Evolutionary conservation across 352 stramenopile species (phyloP).

Genomic region (Saprolegnia diclina): DNA sequence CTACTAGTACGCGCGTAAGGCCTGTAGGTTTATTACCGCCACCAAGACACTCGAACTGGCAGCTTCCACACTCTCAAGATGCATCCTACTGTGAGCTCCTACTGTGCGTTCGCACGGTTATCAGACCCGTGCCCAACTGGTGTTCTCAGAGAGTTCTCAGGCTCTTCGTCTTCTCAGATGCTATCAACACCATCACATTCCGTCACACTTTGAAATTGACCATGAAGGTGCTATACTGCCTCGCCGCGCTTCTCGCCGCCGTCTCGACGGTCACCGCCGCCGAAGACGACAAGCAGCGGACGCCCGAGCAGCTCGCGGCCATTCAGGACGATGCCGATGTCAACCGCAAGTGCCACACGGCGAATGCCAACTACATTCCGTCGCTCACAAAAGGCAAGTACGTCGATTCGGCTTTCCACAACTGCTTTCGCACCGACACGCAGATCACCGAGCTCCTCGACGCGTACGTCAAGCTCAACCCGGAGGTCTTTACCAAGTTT

Average conservation of each 20-base stretch:
- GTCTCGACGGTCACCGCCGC: background rate
- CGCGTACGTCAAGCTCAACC: constrained; percentile 21
- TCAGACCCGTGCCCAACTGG: too few relatives aligned
- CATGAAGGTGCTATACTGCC: constrained; percentile 1
- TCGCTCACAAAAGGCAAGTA: constrained; percentile 9
- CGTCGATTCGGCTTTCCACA: constrained; percentile 30
- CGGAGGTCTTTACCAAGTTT: constrained; percentile 28
- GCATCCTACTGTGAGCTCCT: too few relatives aligned
- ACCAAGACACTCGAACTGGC: too few relatives aligned
- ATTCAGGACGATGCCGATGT: constrained; percentile 10
- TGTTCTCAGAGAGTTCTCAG: background rate
- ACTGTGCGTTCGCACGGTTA: too few relatives aligned
- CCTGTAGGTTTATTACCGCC: too few relatives aligned
- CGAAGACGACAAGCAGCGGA: background rate
- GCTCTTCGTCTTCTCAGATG: background rate
- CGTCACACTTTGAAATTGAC: background rate
- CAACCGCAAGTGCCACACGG: constrained; percentile 16
- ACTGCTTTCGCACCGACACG: constrained; percentile 31
- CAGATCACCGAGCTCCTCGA: constrained; percentile 33
- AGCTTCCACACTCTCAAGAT: too few relatives aligned
- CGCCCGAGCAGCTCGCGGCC: background rate
- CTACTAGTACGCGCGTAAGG: too few relatives aligned
- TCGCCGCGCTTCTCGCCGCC: background rate
- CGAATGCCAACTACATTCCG: constrained; percentile 9
- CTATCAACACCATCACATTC: background rate